Evolutionary conservation across 306 rosid genomes (phyloP), one percentile per base, ranked within the genome.

Genomic region (Lithocarpus polystachyus): DNA sequence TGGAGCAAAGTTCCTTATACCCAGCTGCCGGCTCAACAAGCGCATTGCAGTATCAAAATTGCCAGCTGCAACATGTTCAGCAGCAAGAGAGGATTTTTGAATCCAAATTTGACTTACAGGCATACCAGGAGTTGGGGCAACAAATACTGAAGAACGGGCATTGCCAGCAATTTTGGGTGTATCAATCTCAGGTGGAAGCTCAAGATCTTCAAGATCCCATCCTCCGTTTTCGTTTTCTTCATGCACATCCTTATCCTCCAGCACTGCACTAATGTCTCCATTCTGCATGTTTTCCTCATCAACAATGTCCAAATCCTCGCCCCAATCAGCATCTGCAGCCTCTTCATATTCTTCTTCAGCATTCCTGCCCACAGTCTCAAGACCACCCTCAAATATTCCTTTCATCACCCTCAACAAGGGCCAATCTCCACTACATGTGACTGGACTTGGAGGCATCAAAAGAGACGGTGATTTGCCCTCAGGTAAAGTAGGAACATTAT

Each of bases 31-130:
- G 88, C 86, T 87, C 73, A 94, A 89, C 75, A 94, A 85, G 62
- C 96, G 84, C 98, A 94, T 94, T 23, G 97, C 97, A 26, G 98
- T 89, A 56, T 94, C 98, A 60, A 92, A 94, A 82, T 94, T 89
- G 31, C 98, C 98, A 5, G 94, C 98, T 37, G 98, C 98, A 1
- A 87, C 97, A 82, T 94, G 98, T 77, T 94, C 98, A 70, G 98
- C 98, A 6, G 98, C 98, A 77, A 94, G 94, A 78, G 97, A 92
- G 43, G 98, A 92, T 51, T 81, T 89, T 82, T 94, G 98, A 75
- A 75, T 87, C 98, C 98, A 94, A 78, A 94, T 92, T 84, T 94
- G 97, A 82, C 86, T 89, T 15, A 92, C 96, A 28, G 98, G 91
- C 96, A 92, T 90, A 75, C 98, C 98, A 82, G 91, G 91, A 67